phyloP scores from a whole-genome alignment of 306 rosid genomes.

The Rosa lucieae region DNA sequence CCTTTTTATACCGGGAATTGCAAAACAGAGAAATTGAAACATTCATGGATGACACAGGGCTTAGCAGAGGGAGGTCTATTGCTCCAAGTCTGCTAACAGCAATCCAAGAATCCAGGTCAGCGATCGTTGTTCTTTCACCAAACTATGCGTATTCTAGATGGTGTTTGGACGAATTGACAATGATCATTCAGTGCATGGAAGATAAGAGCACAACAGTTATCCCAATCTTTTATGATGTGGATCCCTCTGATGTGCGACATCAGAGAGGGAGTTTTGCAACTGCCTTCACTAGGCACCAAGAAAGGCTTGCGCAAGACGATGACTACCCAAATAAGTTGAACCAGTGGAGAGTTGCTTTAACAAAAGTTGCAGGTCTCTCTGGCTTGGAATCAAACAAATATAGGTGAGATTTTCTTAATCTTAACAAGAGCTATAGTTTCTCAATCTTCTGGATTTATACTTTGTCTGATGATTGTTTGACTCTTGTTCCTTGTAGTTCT shows the following conservation, averaged over 20 bases:
- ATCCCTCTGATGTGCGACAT: too few species aligned
- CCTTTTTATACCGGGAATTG: too few species aligned
- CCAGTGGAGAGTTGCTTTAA: neutral
- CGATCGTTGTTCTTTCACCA: too few species aligned
- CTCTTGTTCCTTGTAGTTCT: neutral
- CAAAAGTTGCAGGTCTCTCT: neutral
- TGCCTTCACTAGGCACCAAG: neutral
- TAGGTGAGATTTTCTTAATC: neutral
- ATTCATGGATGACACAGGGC: too few species aligned
- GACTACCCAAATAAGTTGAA: neutral
- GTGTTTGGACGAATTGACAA: neutral
- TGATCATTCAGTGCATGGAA: neutral
- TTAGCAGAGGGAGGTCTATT: too few species aligned
- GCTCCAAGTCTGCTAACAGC: too few species aligned
- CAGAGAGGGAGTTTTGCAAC: neutral
- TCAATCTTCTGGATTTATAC: neutral
- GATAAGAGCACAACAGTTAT: neutral
- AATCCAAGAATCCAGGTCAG: too few species aligned
- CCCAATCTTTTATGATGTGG: too few species aligned
- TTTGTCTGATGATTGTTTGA: neutral
- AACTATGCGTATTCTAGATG: too few species aligned
- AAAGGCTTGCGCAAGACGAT: neutral
- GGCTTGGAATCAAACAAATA: neutral
- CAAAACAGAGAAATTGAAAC: too few species aligned
- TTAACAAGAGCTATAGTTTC: neutral